Conservation (phyloP, 306 rosid genomes). For the Astragalus membranaceus region DNA sequence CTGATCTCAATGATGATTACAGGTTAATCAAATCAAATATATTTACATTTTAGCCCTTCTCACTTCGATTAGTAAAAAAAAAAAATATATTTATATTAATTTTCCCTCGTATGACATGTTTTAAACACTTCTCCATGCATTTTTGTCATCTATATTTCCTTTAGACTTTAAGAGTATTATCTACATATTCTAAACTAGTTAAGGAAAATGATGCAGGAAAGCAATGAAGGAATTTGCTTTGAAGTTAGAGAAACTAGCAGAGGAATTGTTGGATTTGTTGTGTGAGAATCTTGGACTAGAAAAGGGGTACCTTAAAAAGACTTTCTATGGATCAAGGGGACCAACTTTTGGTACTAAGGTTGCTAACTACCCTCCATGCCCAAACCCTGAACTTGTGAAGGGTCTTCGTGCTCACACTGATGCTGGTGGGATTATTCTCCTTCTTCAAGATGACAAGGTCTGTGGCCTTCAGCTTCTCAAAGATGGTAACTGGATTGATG, state of each 20-base stretch:
- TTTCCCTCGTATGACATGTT: too few relatives aligned
- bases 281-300: constrained; percentile 11
- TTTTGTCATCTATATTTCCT: too few relatives aligned
- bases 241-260: constrained; percentile 15
- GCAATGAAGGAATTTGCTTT: constrained; percentile 19
- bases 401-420: constrained; percentile 19
- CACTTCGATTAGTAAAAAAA: too few relatives aligned
- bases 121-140: too few relatives aligned
- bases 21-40: constrained; percentile 27
- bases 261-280: constrained; percentile 9
- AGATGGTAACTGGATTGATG: constrained; percentile 13
- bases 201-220: constrained; percentile 1
- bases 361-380: constrained; percentile 23
- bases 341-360: constrained; percentile 20
- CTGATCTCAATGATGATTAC: constrained; percentile 58
- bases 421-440: constrained; percentile 14
- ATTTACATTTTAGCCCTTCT: background rate
- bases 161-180: too few relatives aligned
- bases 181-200: background rate
- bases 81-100: too few relatives aligned
- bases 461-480: constrained; percentile 19
- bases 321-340: constrained; percentile 5
- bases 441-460: constrained; percentile 16
- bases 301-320: constrained; percentile 9
- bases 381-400: constrained; percentile 17